Evolutionary conservation across 192 early-diverging fungal genomes (phyloP).

Genomic region (Coemansia pectinata): DNA sequence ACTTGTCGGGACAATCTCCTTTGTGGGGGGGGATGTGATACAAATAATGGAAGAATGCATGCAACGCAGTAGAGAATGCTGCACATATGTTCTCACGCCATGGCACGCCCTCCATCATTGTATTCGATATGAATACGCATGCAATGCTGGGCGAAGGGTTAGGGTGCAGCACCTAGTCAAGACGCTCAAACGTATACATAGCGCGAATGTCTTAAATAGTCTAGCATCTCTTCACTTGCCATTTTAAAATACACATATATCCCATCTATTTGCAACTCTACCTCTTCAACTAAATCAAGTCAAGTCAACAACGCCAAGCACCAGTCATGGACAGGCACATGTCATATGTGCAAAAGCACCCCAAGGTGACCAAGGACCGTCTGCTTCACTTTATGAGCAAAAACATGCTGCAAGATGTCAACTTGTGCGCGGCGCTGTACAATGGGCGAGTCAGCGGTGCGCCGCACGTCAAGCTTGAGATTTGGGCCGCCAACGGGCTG

Average conservation of each 20-base stretch:
- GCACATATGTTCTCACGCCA: background rate
- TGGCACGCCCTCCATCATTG: background rate
- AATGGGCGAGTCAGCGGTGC: slow-evolving; percentile 40
- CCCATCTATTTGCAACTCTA: background rate
- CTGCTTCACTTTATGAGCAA: slow-evolving; percentile 70
- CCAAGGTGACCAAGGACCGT: slow-evolving; percentile 73
- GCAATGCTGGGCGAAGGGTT: background rate
- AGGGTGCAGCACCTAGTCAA: background rate
- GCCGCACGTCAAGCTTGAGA: slow-evolving; percentile 58
- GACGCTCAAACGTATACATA: background rate
- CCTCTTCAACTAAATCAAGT: background rate
- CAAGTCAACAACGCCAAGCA: background rate
- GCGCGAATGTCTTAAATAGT: background rate
- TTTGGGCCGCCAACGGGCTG: slow-evolving; percentile 52
- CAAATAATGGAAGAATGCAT: background rate
- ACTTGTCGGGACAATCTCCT: background rate
- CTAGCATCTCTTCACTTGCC: background rate
- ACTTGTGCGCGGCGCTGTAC: slow-evolving; percentile 59
- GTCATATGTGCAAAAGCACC: slow-evolving; percentile 63
- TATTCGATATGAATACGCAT: background rate
- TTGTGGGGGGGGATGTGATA: background rate
- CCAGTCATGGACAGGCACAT: slow-evolving; percentile 34
- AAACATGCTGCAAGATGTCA: slow-evolving; percentile 70
- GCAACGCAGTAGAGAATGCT: background rate
- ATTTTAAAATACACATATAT: background rate